phyloP scores from a whole-genome alignment of 805 yeast genomes.

The Jamesozyma piceae region DNA sequence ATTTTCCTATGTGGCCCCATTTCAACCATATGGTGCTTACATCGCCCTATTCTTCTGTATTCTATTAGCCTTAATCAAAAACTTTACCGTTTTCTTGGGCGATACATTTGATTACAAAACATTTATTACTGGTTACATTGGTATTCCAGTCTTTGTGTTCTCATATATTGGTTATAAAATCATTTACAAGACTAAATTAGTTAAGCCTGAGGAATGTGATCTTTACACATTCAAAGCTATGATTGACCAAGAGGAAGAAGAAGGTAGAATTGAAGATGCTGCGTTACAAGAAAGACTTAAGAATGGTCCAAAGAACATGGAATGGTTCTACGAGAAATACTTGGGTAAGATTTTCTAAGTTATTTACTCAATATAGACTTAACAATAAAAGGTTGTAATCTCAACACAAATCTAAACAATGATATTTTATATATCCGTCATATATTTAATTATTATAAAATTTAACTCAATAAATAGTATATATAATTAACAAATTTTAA shows the following conservation, averaged over 20 bases:
- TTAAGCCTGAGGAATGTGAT: slow-evolving; percentile 51
- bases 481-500: no score
- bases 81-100: slow-evolving; percentile 63
- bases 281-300: slow-evolving; percentile 24
- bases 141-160: slow-evolving; percentile 47
- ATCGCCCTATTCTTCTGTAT: slow-evolving; percentile 46
- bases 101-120: slow-evolving; percentile 50
- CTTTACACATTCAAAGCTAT: slow-evolving; percentile 22
- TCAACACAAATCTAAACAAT: background rate
- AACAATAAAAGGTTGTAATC: no score
- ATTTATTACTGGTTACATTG: slow-evolving; percentile 73
- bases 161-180: slow-evolving; percentile 54
- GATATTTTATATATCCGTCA: background rate
- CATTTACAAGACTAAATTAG: slow-evolving; percentile 38
- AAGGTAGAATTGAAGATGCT: slow-evolving; percentile 25
- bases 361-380: background rate
- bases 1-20: slow-evolving; percentile 55
- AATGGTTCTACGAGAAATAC: slow-evolving; percentile 41
- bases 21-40: slow-evolving; percentile 60
- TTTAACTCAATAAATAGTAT: background rate
- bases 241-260: slow-evolving; percentile 28
- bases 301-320: slow-evolving; percentile 27
- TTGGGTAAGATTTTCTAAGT: slow-evolving; percentile 41
- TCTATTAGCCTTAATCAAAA: slow-evolving; percentile 53
- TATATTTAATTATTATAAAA: no score